Base-by-base conservation (phyloP, 1,139 yeast species). In the Chernovozyma aurita region DNA sequence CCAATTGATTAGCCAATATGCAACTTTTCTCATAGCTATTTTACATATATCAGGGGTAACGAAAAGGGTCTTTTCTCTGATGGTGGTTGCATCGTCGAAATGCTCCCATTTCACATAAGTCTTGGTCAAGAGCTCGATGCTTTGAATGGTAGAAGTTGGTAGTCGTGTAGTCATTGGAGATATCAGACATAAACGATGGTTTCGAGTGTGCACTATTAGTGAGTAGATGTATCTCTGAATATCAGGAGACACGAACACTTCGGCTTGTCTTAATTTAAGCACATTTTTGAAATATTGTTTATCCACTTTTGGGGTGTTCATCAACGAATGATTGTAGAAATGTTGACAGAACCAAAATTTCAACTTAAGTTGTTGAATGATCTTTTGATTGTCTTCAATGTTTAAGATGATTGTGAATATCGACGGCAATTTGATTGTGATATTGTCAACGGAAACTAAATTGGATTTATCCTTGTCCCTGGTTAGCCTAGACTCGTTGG, bases 1-100 rank as follows among this genome's bases (percentile, higher is more conserved):
- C 75, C 75, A 70, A 45, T 67, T 70, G 13, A 69, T 68, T 24
- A 66, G 49, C 75, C 75, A 70, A 53, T 68, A 68, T 20, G 65
- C 70, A n/a, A 70, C 53, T 41, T 61, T 63, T n/a, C 69, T 50
- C 42, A 59, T 54, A 2, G 74, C 70, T n/a, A 64, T 49, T 43
- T 68, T 68, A 33, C 63, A 63, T 30, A 49, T 50, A 29, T 61
- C 67, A 0, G 75, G 74, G 1, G 73, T 66, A 6, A 66, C 63
- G 39, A 49, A 69, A 18, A 55, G 41, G 16, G 40, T 40, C 9
- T 40, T 33, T 24, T 26, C 37, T 18, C 32, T 32, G 31, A n/a
- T 5, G 16, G 18, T 13, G 8, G 7, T 8, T 7, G 15, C 15
- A 12, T 31, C n/a, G 14, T 6, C 22, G 9, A 8, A 12, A 22